Evolutionary conservation across 2,329 filamentous ascomycete species (phyloP), one percentile per base, ranked within the genome.

Genomic region (Pseudogymnoascus sp.): DNA sequence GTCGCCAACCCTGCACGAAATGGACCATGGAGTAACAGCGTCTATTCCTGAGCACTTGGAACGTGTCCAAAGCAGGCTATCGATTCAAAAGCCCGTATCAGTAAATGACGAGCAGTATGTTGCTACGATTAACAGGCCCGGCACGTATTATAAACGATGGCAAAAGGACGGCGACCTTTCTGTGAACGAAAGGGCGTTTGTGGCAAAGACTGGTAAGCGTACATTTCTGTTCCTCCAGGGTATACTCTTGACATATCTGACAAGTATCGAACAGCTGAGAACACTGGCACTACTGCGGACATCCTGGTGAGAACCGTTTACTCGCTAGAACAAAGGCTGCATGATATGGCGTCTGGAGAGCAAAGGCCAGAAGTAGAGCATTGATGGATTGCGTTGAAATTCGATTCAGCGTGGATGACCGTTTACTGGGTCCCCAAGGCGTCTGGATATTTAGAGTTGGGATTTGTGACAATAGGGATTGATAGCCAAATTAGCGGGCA

Each of bases 151-250:
- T 62, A 68, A 67, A 36, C 63, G 70, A 4, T 77, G 74, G 64
- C 72, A 74, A 14, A 72, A 62, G 4, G 68, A 72, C n/a, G 71
- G 74, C 4, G 77, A 81, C 7, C 70, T 82, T 30, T 73, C 76
- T 0, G 71, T 72, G 6, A 64, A 67, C 2, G 77, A 76, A 0
- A 77, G 69, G 43, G 64, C 66, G 0, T 76, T 82, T 50, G 80
- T 78, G 62, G 68, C 69, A 11, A 72, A 73, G 62, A 75, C 75
- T 38, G 78, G 78, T 60, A 71, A 71, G 43, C 61, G 74, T 2
- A 70, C 15, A 28, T 25, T 28, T 14, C n/a, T 20, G n/a, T 12
- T 39, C n/a, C 22, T 41, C 57, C 2, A 18, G 15, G 43, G n/a
- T 15, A 2, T 12, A n/a, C 11, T 43, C 37, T 58, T 25, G 6